Evolutionary conservation across 73 alveolate species (phyloP).

Genomic region (Paramecium primaurelia): DNA sequence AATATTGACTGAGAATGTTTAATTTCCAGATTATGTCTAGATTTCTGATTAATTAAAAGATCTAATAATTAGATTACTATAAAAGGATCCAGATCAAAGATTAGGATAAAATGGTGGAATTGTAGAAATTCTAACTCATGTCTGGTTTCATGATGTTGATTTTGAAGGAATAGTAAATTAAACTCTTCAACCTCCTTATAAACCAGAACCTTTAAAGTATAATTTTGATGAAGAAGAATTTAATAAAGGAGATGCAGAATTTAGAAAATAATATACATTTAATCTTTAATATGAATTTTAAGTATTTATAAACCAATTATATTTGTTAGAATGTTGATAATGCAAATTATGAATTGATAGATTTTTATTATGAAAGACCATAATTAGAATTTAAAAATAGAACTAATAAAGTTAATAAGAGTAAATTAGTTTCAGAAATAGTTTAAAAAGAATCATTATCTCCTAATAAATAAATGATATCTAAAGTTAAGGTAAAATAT

Average conservation of each 20-base stretch:
- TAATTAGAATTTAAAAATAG: not conserved
- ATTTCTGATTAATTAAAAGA: conserved; percentile 64
- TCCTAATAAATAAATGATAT: not conserved
- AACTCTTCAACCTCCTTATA: conserved; percentile 42
- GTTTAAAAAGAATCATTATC: not conserved
- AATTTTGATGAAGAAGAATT: conserved; percentile 65
- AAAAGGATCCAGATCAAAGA: conserved; percentile 84
- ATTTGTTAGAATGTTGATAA: not conserved
- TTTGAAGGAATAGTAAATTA: conserved; percentile 45
- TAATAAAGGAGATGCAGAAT: conserved; percentile 60
- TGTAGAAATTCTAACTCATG: conserved; percentile 58
- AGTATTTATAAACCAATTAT: not conserved
- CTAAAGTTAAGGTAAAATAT: not conserved
- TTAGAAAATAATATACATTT: conserved; percentile 28
- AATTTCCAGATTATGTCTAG: conserved; percentile 53
- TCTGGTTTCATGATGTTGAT: conserved; percentile 59
- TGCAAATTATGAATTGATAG: not conserved
- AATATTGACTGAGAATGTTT: conserved; percentile 50
- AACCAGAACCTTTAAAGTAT: conserved; percentile 51
- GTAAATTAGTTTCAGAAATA: not conserved
- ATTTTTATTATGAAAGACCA: not conserved
- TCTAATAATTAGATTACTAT: conserved; percentile 69
- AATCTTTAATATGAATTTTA: not conserved
- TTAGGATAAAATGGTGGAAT: conserved; percentile 73
- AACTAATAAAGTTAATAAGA: not conserved